phyloP scores from a whole-genome alignment of 495 filamentous ascomycete species.

The Viridothelium virens region DNA sequence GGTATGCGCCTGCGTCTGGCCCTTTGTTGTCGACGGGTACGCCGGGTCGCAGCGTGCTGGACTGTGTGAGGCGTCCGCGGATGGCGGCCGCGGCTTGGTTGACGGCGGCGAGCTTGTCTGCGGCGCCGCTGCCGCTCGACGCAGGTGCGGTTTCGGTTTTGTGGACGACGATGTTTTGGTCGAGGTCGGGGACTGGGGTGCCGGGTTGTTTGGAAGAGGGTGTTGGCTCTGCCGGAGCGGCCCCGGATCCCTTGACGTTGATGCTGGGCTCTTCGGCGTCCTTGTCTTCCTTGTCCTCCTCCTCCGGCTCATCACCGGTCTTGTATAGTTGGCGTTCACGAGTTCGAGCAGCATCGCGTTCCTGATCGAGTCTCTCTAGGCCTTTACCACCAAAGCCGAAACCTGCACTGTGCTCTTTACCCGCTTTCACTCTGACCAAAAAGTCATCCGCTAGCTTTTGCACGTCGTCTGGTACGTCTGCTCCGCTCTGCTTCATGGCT shows the following conservation, averaged over 20 bases:
- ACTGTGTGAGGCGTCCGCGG: constrained; percentile 58
- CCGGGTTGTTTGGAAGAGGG: constrained; percentile 37
- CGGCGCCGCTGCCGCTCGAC: constrained; percentile 37
- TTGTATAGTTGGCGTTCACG: constrained; percentile 84
- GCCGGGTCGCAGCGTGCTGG: constrained; percentile 52
- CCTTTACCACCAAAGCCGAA: constrained; percentile 95
- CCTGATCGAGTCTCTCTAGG: constrained; percentile 80
- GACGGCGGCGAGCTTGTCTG: constrained; percentile 77
- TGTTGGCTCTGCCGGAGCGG: constrained; percentile 50
- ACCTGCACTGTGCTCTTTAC: constrained; percentile 73
- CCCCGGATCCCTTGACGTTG: constrained; percentile 55
- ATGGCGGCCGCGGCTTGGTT: constrained; percentile 78
- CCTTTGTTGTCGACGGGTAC: constrained; percentile 98
- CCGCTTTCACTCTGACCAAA: constrained; percentile 82
- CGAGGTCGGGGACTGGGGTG: constrained; percentile 56
- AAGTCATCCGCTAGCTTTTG: constrained; percentile 59
- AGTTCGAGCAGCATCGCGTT: constrained; percentile 74
- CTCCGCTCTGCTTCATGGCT: constrained; percentile 84
- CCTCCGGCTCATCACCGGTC: constrained; percentile 81
- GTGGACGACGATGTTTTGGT: constrained; percentile 74
- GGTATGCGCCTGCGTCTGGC: constrained; percentile 93
- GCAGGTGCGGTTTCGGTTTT: constrained; percentile 55
- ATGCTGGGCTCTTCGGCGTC: constrained; percentile 43
- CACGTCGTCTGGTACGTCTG: constrained; percentile 65
- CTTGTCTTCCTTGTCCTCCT: constrained; percentile 61